phyloP scores from a whole-genome alignment of 139 green algal genomes.

The Spirogloea muscicola region DNA sequence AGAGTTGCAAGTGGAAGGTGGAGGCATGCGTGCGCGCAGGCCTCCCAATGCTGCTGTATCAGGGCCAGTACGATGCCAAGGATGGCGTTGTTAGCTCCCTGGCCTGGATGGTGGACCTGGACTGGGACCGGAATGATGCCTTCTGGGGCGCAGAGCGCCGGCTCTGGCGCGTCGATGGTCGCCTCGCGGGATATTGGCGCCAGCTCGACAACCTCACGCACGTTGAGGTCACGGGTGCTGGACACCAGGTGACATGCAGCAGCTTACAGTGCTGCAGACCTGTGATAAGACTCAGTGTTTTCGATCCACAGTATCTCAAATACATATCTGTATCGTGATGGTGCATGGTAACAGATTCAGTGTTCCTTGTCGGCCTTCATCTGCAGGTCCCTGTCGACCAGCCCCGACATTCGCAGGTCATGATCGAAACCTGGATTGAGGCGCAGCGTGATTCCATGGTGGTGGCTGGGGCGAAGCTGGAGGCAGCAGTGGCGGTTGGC shows the following conservation, averaged over 20 bases:
- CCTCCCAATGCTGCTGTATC: conserved; percentile 65
- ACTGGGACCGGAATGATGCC: conserved; percentile 45
- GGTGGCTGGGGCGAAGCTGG: too few relatives aligned
- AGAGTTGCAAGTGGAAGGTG: conserved; percentile 53
- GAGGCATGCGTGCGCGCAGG: conserved; percentile 57
- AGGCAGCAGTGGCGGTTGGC: too few relatives aligned
- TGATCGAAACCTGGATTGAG: too few relatives aligned
- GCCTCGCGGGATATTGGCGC: conserved; percentile 12
- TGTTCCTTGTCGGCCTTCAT: too few relatives aligned
- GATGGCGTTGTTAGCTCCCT: conserved; percentile 58
- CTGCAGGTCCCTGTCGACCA: too few relatives aligned
- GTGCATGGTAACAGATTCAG: too few relatives aligned
- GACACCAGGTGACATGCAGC: conserved; percentile 23
- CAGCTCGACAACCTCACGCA: conserved; percentile 14
- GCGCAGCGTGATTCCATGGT: too few relatives aligned
- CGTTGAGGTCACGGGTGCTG: background rate
- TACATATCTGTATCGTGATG: too few relatives aligned
- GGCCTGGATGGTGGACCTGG: conserved; percentile 56
- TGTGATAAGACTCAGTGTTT: too few relatives aligned
- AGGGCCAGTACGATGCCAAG: conserved; percentile 64
- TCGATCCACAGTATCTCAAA: too few relatives aligned
- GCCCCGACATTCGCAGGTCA: too few relatives aligned
- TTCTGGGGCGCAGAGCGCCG: background rate
- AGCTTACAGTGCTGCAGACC: too few relatives aligned
- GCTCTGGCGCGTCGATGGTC: conserved; percentile 9